phyloP scores from a whole-genome alignment of 768 basidiomycete genomes.

The Plicaturopsis crispa region DNA sequence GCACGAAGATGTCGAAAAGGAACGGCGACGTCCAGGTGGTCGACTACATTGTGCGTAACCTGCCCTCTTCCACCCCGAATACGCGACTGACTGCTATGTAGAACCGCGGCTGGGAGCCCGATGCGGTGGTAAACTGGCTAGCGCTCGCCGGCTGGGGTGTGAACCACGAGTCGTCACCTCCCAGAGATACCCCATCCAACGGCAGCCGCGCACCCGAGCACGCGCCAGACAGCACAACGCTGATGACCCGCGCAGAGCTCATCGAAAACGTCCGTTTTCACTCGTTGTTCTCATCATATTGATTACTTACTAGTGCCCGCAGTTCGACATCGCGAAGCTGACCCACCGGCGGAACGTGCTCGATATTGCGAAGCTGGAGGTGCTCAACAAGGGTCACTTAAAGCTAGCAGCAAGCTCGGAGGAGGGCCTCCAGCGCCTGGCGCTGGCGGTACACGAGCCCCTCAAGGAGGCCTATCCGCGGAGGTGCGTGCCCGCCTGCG shows the following conservation, averaged over 20 bases:
- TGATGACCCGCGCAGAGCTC: slow-evolving; percentile 59
- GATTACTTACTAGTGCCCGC: slow-evolving; percentile 5
- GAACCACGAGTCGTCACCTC: slow-evolving; percentile 24
- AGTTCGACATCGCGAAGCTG: slow-evolving; percentile 74
- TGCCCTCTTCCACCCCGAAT: not conserved
- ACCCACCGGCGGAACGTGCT: slow-evolving; percentile 83
- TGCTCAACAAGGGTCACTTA: slow-evolving; percentile 85
- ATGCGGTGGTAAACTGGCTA: slow-evolving; percentile 87
- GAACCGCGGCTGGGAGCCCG: slow-evolving; percentile 86
- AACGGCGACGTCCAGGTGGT: slow-evolving; percentile 83
- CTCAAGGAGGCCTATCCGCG: slow-evolving; percentile 52
- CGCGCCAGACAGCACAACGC: slow-evolving; percentile 57
- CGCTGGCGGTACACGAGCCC: slow-evolving; percentile 41
- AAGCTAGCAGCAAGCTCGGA: slow-evolving; percentile 43
- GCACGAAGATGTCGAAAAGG: slow-evolving; percentile 92
- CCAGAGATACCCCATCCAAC: slow-evolving; percentile 9
- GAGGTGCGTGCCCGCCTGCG: slow-evolving; percentile 32
- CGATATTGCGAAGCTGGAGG: slow-evolving; percentile 73
- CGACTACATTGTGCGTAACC: slow-evolving; percentile 66
- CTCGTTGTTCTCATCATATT: too few species aligned
- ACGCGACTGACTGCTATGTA: slow-evolving; percentile 19
- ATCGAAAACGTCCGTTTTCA: slow-evolving; percentile 53
- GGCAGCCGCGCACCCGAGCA: slow-evolving; percentile 16
- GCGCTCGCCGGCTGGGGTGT: slow-evolving; percentile 92
- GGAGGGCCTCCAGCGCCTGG: slow-evolving; percentile 44